A percentile compares a stretch with the other conserved stretches of the same genome.
Conservation (phyloP, 1,284 basidiomycete genomes). For the Leccinum griseonigrum region DNA sequence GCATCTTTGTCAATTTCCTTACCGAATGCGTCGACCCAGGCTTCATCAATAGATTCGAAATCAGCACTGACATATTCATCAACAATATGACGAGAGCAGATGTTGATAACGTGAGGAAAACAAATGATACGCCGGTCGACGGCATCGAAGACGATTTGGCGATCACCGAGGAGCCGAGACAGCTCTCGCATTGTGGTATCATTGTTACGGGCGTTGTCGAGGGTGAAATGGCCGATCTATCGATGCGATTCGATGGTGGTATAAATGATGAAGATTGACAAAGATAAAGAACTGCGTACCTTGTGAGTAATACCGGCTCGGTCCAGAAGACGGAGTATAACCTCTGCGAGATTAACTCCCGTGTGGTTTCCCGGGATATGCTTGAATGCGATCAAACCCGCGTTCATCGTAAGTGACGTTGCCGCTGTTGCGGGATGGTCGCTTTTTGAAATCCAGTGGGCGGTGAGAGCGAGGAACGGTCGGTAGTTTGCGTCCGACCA, state of each 20-base stretch:
- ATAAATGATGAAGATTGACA: background rate
- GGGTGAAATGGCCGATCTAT: background rate
- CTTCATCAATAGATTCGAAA: background rate
- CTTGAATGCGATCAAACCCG: background rate
- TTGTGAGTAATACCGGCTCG: background rate
- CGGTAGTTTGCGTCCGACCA: background rate
- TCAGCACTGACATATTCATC: background rate
- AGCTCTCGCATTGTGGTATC: background rate
- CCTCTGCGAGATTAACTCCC: background rate
- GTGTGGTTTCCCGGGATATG: background rate
- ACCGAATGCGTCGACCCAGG: background rate
- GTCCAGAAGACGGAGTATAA: background rate
- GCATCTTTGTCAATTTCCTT: background rate
- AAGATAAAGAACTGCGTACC: background rate
- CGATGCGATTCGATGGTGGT: too few relatives aligned
- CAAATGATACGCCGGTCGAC: background rate
- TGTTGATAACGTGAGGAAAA: background rate
- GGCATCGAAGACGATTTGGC: background rate
- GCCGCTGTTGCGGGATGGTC: background rate
- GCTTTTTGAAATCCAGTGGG: background rate
- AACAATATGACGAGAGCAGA: background rate
- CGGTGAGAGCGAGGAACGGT: background rate
- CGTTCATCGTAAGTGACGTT: background rate
- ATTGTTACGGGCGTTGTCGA: background rate
- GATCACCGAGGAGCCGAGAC: background rate